Percentiles rank a stretch among this genome's conserved stretches.
These are phyloP conservation scores for Beverwykella pulmonaria DNA, from an alignment of 495 filamentous ascomycete genomes.

Conservation along the genomic window DNA sequence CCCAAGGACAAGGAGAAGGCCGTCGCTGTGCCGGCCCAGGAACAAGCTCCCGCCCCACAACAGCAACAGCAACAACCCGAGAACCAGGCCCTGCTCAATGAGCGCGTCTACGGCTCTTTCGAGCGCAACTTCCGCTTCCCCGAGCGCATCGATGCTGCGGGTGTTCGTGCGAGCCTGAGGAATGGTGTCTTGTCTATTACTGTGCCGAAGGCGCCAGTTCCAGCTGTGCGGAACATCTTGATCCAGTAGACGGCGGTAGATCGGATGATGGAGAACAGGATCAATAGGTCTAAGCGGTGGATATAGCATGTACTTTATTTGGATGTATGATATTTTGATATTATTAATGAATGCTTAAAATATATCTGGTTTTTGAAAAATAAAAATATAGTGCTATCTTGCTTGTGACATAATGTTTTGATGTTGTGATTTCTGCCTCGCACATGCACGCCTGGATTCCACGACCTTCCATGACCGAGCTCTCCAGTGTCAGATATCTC, in stretches of 20 bases:
- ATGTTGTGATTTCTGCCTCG: too few species aligned
- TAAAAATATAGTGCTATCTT: too few species aligned
- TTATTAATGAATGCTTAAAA: constrained; percentile 17
- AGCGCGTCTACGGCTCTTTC: constrained; percentile 80
- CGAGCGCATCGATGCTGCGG: constrained; percentile 69
- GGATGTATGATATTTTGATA: constrained; percentile 21
- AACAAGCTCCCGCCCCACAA: constrained; percentile 1
- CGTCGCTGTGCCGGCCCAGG: constrained; percentile 3
- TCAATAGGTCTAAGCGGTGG: background rate
- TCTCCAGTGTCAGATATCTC: too few species aligned
- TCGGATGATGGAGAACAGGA: background rate
- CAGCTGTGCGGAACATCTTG: constrained; percentile 10
- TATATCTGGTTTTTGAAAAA: too few species aligned
- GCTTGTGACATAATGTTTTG: too few species aligned
- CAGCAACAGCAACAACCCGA: constrained; percentile 47
- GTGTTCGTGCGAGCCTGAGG: constrained; percentile 72
- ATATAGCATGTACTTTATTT: background rate
- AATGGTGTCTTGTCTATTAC: constrained; percentile 70
- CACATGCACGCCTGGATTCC: too few species aligned
- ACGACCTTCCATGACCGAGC: too few species aligned
- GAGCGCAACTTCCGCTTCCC: constrained; percentile 78
- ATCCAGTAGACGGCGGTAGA: constrained; percentile 21
- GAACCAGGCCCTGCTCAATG: constrained; percentile 72
- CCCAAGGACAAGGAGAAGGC: constrained; percentile 35
- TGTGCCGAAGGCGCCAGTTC: constrained; percentile 68